Conservation (phyloP, 176 grass and related monocot species). For the Juncus inflexus region DNA sequence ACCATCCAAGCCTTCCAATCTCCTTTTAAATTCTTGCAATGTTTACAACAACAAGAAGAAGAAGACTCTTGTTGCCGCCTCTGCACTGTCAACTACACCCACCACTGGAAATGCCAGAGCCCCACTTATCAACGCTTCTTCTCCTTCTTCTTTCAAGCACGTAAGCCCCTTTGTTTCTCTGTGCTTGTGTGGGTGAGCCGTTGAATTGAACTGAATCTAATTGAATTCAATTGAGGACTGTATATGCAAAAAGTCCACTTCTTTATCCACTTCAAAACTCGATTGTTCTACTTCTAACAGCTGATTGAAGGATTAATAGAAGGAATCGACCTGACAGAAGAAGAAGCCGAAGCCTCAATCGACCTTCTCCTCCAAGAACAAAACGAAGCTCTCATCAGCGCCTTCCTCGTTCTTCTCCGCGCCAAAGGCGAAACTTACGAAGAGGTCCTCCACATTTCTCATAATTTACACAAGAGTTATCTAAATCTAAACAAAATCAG, state of each 20-base stretch:
- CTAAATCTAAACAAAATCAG: neutral
- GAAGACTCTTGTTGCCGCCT: constrained; percentile 1
- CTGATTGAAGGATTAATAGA: constrained; percentile 72
- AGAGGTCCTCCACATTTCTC: constrained; percentile 14
- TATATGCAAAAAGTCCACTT: too few species aligned
- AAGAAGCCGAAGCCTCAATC: constrained; percentile 66
- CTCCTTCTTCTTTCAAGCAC: constrained; percentile 17
- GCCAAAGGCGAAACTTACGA: constrained; percentile 95
- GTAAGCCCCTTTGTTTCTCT: neutral
- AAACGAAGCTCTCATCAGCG: constrained; percentile 71
- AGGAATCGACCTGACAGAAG: constrained; percentile 66
- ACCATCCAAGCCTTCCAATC: too few species aligned
- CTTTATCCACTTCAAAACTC: too few species aligned
- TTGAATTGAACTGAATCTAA: too few species aligned
- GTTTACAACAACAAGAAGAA: constrained; percentile 6
- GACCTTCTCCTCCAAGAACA: constrained; percentile 53
- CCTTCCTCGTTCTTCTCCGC: constrained; percentile 89
- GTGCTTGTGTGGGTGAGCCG: neutral
- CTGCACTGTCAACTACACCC: neutral
- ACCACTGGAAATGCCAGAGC: neutral
- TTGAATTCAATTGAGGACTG: too few species aligned
- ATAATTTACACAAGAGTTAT: too few species aligned
- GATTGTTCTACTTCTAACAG: constrained; percentile 22
- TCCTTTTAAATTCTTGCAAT: neutral
- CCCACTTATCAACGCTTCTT: constrained; percentile 14